Evolutionary conservation across 352 stramenopile genomes (phyloP), one percentile per base, ranked within the genome.

Genomic region (Globisporangium recalcitrans): DNA sequence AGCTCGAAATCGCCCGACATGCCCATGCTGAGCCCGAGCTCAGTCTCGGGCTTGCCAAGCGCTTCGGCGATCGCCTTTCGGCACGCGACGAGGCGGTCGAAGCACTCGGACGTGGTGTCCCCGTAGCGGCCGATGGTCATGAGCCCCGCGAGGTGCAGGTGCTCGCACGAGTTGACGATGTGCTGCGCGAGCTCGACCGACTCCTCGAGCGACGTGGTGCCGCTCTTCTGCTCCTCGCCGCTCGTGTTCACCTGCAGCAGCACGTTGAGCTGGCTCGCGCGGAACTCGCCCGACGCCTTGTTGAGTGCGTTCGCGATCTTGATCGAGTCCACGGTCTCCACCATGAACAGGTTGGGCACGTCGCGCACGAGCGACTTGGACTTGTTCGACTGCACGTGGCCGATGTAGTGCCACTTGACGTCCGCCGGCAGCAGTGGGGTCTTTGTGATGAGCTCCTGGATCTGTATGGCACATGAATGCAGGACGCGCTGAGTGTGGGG

Each of bases 191-290:
- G 67, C 40, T 89, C 75, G 29, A 91, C 69, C 8, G 69, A 90
- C 52, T 97, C 90, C 14, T 91, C 74, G 1, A 87, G 60, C 14
- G 82, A 73, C 19, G 97, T 87, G 24, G 97, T 86, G 31, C 97
- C 97, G 62, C 85, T 97, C 73, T 99, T 99, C 51, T 96, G 90
- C n/a, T 97, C 95, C 78, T 99, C 97, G 8, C 87, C 95, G 65
- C 88, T 98, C 19, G 97, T 99, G 80, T 99, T 98, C 40, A 99
- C 90, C 78, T 99, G 97, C 49, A 99, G 78, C 73, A 98, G 96
- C 34, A 99, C 91, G 60, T 93, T 85, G 38, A 99, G 82, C 32
- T 84, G 89, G 38, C 75, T 67, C 27, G 71, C 69, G 65, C 73
- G 74, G 68, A 77, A 93, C 71, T 80, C 75, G 55, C 69, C 70